These are phyloP conservation scores for Trametes elegans DNA, from an alignment of 768 basidiomycete genomes.

Conservation along the genomic window DNA sequence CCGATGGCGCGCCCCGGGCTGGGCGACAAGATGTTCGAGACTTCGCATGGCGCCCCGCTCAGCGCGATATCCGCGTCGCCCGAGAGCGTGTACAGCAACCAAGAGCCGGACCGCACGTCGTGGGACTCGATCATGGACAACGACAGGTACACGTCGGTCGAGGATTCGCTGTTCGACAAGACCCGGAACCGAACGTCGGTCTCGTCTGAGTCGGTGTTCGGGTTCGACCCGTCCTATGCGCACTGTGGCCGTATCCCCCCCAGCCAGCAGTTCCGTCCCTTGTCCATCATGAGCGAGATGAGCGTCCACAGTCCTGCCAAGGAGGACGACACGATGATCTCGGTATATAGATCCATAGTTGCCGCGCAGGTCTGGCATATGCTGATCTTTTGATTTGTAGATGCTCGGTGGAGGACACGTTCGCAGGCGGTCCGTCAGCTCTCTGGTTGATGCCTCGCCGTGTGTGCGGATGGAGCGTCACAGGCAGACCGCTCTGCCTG, in stretches of 20 bases:
- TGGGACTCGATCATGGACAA: constrained; percentile 70
- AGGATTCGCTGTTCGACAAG: constrained; percentile 47
- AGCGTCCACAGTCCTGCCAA: constrained; percentile 47
- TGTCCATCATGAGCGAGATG: constrained; percentile 59
- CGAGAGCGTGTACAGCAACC: constrained; percentile 38
- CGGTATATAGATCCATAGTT: constrained; percentile 41
- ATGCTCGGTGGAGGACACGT: constrained; percentile 81
- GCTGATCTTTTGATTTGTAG: constrained; percentile 33
- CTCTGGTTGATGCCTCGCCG: constrained; percentile 67
- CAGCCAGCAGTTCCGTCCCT: constrained; percentile 55
- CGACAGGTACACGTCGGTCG: constrained; percentile 31
- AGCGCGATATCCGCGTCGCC: constrained; percentile 68
- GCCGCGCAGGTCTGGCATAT: background rate
- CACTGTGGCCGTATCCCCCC: constrained; percentile 39
- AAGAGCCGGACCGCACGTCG: constrained; percentile 37
- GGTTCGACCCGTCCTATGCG: constrained; percentile 41
- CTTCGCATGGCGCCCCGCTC: constrained; percentile 52
- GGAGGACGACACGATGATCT: constrained; percentile 84
- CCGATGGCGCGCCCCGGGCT: constrained; percentile 68
- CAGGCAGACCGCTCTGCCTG: constrained; percentile 46
- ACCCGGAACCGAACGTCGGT: constrained; percentile 50
- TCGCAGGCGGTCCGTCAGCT: constrained; percentile 64
- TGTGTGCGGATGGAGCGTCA: constrained; percentile 65
- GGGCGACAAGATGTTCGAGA: constrained; percentile 88
- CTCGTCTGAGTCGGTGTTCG: constrained; percentile 64